Percentiles rank a stretch among this genome's conserved stretches.
Conservation (phyloP, 2,329 filamentous ascomycete species). For the Knufia fluminis region DNA sequence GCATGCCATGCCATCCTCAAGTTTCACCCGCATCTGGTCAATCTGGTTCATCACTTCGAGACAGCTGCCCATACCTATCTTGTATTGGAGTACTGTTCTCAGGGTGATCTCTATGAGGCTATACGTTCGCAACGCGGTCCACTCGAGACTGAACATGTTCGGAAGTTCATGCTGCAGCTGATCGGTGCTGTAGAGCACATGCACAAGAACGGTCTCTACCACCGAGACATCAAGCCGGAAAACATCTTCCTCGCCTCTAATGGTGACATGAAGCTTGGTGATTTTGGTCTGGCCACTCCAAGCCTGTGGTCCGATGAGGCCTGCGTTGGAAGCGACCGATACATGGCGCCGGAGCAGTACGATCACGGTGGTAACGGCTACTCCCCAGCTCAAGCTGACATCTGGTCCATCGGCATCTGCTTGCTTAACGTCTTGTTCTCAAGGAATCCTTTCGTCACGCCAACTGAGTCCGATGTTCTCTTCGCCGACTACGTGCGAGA, state of each 20-base stretch:
- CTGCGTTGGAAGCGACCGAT: conserved; percentile 92
- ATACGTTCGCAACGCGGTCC: conserved; percentile 84
- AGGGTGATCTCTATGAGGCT: conserved; percentile 94
- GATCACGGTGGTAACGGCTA: conserved; percentile 82
- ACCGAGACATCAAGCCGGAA: conserved; percentile 98
- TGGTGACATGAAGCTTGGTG: conserved; percentile 89
- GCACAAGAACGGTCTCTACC: conserved; percentile 83
- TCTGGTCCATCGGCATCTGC: conserved; percentile 96
- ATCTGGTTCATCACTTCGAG: conserved; percentile 82
- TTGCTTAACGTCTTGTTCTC: conserved; percentile 94
- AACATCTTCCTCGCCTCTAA: conserved; percentile 90
- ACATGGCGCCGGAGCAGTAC: conserved; percentile 98
- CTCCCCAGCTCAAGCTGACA: conserved; percentile 83
- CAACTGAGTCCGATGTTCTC: conserved; percentile 79
- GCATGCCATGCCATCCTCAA: conserved; percentile 71
- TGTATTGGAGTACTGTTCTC: conserved; percentile 88
- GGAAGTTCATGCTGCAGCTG: conserved; percentile 92
- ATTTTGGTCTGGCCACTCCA: conserved; percentile 86
- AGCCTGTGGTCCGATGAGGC: conserved; percentile 86
- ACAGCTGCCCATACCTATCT: conserved; percentile 83
- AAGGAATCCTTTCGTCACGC: conserved; percentile 88
- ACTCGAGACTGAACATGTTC: conserved; percentile 89
- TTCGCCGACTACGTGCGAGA: conserved; percentile 91
- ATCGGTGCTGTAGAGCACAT: conserved; percentile 83
- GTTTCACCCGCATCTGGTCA: conserved; percentile 84